These are phyloP conservation scores for Phlyctochytrium planicorne DNA, from an alignment of 192 early-diverging fungal species.

Conservation along the genomic window DNA sequence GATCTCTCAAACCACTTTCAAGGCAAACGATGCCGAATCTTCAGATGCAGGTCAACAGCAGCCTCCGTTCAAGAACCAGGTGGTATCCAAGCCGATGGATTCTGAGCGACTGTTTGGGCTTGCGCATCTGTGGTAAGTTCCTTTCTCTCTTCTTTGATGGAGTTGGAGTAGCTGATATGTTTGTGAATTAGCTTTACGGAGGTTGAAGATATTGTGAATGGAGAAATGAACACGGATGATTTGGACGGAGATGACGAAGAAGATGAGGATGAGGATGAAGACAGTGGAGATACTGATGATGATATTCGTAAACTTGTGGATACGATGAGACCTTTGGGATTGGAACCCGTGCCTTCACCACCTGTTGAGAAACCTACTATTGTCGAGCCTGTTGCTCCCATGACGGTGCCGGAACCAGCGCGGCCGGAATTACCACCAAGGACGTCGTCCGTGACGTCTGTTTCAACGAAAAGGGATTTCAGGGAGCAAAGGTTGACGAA, in stretches of 20 bases:
- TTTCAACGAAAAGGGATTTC: too few species aligned
- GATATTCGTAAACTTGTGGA: too few species aligned
- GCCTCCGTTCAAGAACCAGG: slow-evolving; percentile 2
- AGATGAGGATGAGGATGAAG: not conserved
- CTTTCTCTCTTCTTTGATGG: not conserved
- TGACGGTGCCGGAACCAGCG: too few species aligned
- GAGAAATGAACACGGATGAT: slow-evolving; percentile 19
- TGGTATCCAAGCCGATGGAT: slow-evolving; percentile 11
- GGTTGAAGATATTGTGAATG: slow-evolving; percentile 28
- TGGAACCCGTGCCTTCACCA: too few species aligned
- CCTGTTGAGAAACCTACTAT: too few species aligned
- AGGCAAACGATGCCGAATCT: not conserved
- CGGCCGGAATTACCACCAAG: too few species aligned
- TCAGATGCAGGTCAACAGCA: not conserved
- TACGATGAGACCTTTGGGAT: too few species aligned
- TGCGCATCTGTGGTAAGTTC: slow-evolving; percentile 24
- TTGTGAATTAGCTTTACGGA: slow-evolving; percentile 23
- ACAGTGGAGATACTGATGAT: not conserved
- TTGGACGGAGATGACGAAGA: not conserved
- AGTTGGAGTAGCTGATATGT: not conserved
- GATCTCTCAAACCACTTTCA: slow-evolving; percentile 7
- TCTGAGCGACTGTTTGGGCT: slow-evolving; percentile 24
- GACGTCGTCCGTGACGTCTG: too few species aligned
- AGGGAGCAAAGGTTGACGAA: slow-evolving; percentile 8
- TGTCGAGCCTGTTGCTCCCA: too few species aligned